Evolutionary conservation across 768 basidiomycete species (phyloP), one percentile per base, ranked within the genome.

Genomic region (Lactifluus pinguis): DNA sequence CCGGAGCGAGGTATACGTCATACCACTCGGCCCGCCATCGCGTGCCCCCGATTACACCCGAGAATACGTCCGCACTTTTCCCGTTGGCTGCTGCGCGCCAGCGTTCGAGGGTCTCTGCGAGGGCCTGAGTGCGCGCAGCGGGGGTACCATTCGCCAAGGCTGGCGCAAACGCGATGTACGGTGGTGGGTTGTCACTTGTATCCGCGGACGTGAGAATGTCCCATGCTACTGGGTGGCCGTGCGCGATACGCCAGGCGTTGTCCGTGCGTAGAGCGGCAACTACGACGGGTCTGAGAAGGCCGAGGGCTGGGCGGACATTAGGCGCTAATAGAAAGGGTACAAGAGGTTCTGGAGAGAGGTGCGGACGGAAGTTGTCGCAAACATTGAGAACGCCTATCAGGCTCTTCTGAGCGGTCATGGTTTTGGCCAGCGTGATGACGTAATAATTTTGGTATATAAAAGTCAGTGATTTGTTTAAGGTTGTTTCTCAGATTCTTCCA

Each of bases 1-100:
- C 85, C 1, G 89, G 87, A 65, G 84, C 79, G 13, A 77, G 77
- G 70, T 89, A 92, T 42, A 89, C 75, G 25, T 88, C 79, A 68
- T 97, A 98, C 69, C 83, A 72, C 76, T 99, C 97, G 59, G 79
- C 76, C 49, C 95, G 77, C 95, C 95, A 98, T 58, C 93, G 88
- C 64, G 72, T 77, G 15, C 82, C 83, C 4, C 87, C 86, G 70
- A 90, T 87, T 34, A 84, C 76, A 55, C 84, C 80, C 17, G 79
- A 68, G 65, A 86, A 89, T 32, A 82, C 68, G 7, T 79, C 83
- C 5, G 71, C 74, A 67, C 88, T 85, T 9, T 17, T 29, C 4
- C 17, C 36, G 30, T 62, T 62, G 21, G 61, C 61, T 9, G 32
- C 47, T 14, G 58, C 53, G 47, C 87, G 80, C 91, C 91, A 93